Evolutionary conservation across 495 filamentous ascomycete genomes (phyloP), one percentile per base, ranked within the genome.

Genomic region (Neurospora tetrasperma): DNA sequence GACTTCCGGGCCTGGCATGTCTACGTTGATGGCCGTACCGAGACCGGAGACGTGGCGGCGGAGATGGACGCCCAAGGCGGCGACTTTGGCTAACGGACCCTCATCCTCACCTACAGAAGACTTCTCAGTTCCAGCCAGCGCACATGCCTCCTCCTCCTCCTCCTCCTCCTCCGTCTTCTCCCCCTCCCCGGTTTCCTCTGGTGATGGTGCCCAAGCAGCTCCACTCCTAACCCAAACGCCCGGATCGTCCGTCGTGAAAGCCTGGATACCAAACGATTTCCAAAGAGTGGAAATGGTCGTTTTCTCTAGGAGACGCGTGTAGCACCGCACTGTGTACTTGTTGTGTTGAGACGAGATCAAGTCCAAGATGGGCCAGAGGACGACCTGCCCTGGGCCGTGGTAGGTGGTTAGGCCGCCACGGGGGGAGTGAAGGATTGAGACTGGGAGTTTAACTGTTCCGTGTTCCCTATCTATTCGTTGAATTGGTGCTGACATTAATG

Each of bases 351-450:
- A 72, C 4, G 83, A 82, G 18, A 77, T 76, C 20, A 98, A 85
- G 78, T 97, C 93, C 27, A 96, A 81, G 46, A 98, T 89, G 16
- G 95, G 93, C 81, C 97, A 99, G 14, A 93, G 90, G 35, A 97
- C 92, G 73, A 95, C 82, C 79, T 99, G 96, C 0, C 96, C 96
- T 0, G 96, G 96, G 0, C 96, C 96, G 79, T 99, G 96, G 84
- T 97, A 99, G 5, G 96, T 98, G 0, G 92, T 94, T 73, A 96
- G 92, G 0, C 96, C 96, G 75, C 96, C 96, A 66, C 96, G 90
- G 9, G 90, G 87, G 7, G 93, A 90, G 71, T 89, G 85, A 46
- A 88, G 79, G 76, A 96, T 86, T 23, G 71, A 23, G 14, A 72
- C 74, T 12, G 73, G 69, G 23, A 75, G 74, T 5, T 18, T 35